These are phyloP conservation scores for Colletotrichum zoysiae DNA, from an alignment of 2,329 filamentous ascomycete species.

Conservation along the genomic window DNA sequence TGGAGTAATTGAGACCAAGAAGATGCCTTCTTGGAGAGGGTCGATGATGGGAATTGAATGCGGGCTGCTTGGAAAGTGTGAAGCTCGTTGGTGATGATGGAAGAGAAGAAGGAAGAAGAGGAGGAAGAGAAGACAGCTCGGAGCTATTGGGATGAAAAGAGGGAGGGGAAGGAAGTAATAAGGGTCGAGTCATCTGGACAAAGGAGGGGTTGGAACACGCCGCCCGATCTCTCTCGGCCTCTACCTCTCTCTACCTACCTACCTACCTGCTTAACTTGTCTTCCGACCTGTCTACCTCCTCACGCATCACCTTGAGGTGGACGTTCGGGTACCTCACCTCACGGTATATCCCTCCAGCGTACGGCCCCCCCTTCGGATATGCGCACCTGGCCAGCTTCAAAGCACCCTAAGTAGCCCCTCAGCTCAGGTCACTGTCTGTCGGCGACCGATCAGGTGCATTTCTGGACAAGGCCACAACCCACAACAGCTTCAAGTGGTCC, in stretches of 20 bases:
- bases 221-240: constrained; percentile 26
- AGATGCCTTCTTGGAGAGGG: constrained; percentile 1
- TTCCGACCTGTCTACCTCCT: constrained; percentile 15
- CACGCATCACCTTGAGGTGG: constrained; percentile 13
- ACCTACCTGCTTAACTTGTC: constrained; percentile 7
- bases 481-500: constrained; percentile 41
- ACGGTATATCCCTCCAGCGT: constrained; percentile 10
- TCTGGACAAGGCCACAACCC: constrained; percentile 40
- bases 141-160: constrained; percentile 39
- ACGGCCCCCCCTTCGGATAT: constrained; percentile 4
- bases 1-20: constrained; percentile 33
- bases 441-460: constrained; percentile 40
- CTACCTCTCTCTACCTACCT: constrained; percentile 4
- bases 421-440: constrained; percentile 29
- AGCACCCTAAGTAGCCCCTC: constrained; percentile 19
- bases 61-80: constrained; percentile 39
- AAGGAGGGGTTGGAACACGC: constrained; percentile 42
- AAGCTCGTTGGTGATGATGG: constrained; percentile 33
- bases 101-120: constrained; percentile 9
- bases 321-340: constrained; percentile 17
- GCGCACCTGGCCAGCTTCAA: constrained; percentile 23
- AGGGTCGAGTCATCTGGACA: constrained; percentile 40
- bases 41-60: constrained; percentile 25
- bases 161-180: constrained; percentile 44
- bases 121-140: constrained; percentile 25